Evolutionary conservation across 1,284 basidiomycete species (phyloP).

Genomic region (Pseudozyma flocculosa): DNA sequence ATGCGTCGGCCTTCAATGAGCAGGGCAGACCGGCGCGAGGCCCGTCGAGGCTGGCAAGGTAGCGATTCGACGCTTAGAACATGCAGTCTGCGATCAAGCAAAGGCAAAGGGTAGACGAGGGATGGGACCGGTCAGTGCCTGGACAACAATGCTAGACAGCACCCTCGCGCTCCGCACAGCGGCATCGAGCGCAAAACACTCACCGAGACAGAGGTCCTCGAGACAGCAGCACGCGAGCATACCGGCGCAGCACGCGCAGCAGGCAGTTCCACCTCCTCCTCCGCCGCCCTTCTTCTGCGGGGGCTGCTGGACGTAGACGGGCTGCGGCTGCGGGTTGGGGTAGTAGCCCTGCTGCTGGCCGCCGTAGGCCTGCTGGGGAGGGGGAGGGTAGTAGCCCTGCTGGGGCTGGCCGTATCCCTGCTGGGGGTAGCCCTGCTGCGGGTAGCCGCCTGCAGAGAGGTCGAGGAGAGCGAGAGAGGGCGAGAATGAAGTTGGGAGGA

Average conservation of each 20-base stretch:
- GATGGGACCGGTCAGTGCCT: background rate
- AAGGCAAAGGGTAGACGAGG: background rate
- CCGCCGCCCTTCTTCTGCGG: constrained; percentile 20
- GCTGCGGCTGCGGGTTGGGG: constrained; percentile 40
- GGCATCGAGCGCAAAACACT: background rate
- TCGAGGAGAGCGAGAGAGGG: background rate
- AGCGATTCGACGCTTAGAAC: constrained; percentile 13
- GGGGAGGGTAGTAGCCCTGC: constrained; percentile 39
- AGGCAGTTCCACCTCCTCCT: constrained; percentile 12
- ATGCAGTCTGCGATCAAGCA: constrained; percentile 18
- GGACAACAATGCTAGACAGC: too few species aligned
- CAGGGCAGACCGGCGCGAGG: too few species aligned
- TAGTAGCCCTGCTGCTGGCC: constrained; percentile 44
- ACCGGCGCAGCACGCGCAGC: constrained; percentile 44
- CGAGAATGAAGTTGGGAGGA: background rate
- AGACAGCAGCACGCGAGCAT: constrained; percentile 45
- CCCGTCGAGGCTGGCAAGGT: too few species aligned
- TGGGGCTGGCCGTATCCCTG: constrained; percentile 17
- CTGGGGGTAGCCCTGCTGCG: constrained; percentile 25
- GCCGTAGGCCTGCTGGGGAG: constrained; percentile 44
- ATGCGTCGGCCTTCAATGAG: too few species aligned
- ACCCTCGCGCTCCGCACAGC: too few species aligned
- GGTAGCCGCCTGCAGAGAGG: constrained; percentile 14
- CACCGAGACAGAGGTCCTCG: constrained; percentile 41
- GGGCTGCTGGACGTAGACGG: constrained; percentile 43